These are phyloP conservation scores for Pseudisothecium myosuroides DNA, from an alignment of 225 moss, liverwort and hornwort species.

Conservation along the genomic window DNA sequence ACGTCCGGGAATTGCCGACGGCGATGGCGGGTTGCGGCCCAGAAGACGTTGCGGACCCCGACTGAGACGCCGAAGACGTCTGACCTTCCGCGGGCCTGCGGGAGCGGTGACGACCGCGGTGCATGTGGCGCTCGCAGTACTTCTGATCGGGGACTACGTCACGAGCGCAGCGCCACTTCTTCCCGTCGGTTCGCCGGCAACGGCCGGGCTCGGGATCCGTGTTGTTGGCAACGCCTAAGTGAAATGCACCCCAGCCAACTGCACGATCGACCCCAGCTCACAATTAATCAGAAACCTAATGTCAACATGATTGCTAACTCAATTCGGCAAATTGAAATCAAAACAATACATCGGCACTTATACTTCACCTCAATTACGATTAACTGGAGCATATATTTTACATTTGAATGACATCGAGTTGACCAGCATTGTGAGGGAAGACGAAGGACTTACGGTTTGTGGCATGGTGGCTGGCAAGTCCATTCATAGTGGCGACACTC, in stretches of 20 bases:
- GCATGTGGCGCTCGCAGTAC: constrained; percentile 99
- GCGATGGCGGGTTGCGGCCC: constrained; percentile 61
- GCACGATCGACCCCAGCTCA: not conserved
- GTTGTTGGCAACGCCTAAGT: constrained; percentile 83
- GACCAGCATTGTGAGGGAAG: not conserved
- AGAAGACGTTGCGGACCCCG: constrained; percentile 61
- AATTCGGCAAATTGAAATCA: not conserved
- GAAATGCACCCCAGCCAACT: constrained; percentile 96
- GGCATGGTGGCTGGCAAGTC: constrained; percentile 65
- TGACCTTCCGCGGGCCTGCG: constrained; percentile 82
- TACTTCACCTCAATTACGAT: not conserved
- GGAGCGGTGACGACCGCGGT: constrained; percentile 95
- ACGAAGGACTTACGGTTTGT: constrained; percentile 52
- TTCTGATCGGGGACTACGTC: constrained; percentile 98
- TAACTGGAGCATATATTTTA: not conserved
- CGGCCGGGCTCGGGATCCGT: constrained; percentile 95
- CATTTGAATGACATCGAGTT: not conserved
- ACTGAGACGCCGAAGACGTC: constrained; percentile 56
- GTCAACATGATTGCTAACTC: not conserved
- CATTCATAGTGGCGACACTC: constrained; percentile 86
- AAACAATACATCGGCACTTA: not conserved
- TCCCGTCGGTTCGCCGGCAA: constrained; percentile 93
- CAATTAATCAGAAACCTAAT: not conserved
- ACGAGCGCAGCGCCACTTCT: constrained; percentile 95
- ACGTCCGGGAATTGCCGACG: constrained; percentile 49